Percentiles rank a stretch among this genome's conserved stretches.
Conservation (phyloP, 495 filamentous ascomycete species). For the Aspergillus baeticus region DNA sequence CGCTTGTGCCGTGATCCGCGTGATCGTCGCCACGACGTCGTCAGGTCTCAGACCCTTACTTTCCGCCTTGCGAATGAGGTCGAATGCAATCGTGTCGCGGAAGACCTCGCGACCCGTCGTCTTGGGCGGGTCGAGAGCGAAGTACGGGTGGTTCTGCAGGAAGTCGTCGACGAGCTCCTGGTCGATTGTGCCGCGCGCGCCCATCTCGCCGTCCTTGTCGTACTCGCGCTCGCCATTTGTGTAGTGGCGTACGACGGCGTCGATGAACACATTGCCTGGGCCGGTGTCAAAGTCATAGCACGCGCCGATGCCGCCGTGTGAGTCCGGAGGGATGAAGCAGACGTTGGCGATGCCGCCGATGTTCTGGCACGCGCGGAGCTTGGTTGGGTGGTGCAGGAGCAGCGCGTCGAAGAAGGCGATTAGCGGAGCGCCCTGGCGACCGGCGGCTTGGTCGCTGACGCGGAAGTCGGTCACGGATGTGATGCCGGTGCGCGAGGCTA, state of each 20-base stretch:
- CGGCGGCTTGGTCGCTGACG: conserved; percentile 44
- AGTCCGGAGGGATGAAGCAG: conserved; percentile 57
- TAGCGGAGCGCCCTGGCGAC: conserved; percentile 44
- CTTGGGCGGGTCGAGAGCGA: conserved; percentile 49
- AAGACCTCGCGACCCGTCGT: conserved; percentile 60
- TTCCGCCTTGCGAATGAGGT: conserved; percentile 45
- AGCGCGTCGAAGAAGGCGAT: conserved; percentile 51
- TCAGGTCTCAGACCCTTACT: conserved; percentile 41
- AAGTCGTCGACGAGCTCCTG: conserved; percentile 55
- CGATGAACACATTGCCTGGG: conserved; percentile 42
- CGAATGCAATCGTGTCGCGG: conserved; percentile 50
- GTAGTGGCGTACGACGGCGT: conserved; percentile 37
- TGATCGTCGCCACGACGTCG: conserved; percentile 55
- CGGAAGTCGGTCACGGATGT: conserved; percentile 48
- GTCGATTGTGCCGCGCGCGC: conserved; percentile 49
- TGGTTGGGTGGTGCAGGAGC: conserved; percentile 54
- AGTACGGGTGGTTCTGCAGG: conserved; percentile 45
- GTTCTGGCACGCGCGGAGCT: conserved; percentile 57
- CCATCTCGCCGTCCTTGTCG: conserved; percentile 50
- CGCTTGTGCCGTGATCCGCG: conserved; percentile 55
- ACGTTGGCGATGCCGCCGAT: conserved; percentile 61
- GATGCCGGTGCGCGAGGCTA: conserved; percentile 43
- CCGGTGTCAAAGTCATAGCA: conserved; percentile 54
- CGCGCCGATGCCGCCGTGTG: conserved; percentile 42
- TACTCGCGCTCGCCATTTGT: conserved; percentile 33